Conservation (phyloP, 805 yeast species). For the Myxozyma geophila region DNA sequence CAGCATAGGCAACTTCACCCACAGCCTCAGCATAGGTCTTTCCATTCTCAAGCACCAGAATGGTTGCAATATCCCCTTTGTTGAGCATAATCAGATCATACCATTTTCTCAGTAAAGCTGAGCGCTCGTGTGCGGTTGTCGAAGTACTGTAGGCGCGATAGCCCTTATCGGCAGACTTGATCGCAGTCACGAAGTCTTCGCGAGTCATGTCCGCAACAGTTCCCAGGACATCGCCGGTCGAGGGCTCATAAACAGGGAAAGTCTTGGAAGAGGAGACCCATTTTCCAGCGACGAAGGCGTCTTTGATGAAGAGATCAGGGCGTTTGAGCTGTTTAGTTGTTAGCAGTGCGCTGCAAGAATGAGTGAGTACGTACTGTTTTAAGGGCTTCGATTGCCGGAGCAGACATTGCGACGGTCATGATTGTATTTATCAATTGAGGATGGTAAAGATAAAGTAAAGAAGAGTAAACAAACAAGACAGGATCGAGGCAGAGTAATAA, state of each 20-base stretch:
- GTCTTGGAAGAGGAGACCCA: conserved; percentile 22
- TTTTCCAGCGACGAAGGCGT: conserved; percentile 25
- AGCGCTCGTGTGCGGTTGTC: conserved; percentile 62
- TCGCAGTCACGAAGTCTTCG: conserved; percentile 59
- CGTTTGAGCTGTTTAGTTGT: conserved; percentile 17
- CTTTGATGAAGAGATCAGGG: conserved; percentile 21
- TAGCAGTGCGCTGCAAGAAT: neutral
- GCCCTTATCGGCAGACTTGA: conserved; percentile 56
- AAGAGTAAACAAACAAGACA: neutral
- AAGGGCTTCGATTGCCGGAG: conserved; percentile 9
- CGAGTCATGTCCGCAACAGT: conserved; percentile 59
- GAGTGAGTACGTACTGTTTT: conserved; percentile 8
- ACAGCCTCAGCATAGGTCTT: conserved; percentile 71
- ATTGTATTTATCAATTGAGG: neutral
- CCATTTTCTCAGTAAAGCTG: conserved; percentile 58
- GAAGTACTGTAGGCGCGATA: conserved; percentile 48
- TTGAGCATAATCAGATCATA: conserved; percentile 61
- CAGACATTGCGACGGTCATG: conserved; percentile 12
- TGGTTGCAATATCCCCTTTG: conserved; percentile 65
- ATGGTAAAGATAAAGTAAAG: neutral
- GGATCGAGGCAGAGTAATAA: neutral
- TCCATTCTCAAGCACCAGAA: conserved; percentile 74
- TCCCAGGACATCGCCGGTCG: conserved; percentile 57
- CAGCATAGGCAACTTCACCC: conserved; percentile 70
- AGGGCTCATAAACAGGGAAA: conserved; percentile 71